Conservation (phyloP, 805 yeast genomes). For the Teunomyces tritomae region DNA sequence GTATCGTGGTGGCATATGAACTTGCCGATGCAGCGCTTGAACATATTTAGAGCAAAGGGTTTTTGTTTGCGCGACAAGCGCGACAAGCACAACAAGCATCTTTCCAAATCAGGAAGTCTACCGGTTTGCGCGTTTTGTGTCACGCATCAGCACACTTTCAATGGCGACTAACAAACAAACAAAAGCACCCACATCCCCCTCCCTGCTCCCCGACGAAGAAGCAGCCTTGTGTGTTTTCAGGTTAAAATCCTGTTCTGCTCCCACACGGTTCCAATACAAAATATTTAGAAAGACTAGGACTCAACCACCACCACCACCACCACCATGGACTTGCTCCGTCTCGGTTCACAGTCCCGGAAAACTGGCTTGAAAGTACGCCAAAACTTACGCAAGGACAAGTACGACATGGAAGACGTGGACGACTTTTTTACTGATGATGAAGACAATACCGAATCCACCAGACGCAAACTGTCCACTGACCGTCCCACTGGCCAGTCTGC, state of each 20-base stretch:
- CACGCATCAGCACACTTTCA: background rate
- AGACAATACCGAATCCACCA: slow-evolving; percentile 14
- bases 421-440: slow-evolving; percentile 63
- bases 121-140: slow-evolving; percentile 8
- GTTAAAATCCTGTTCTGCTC: background rate
- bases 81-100: background rate
- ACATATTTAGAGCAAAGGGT: too few species aligned
- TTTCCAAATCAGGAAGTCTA: slow-evolving; percentile 8
- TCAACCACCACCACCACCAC: background rate
- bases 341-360: slow-evolving; percentile 64
- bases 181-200: background rate
- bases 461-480: slow-evolving; percentile 7
- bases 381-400: slow-evolving; percentile 50
- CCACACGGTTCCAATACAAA: background rate
- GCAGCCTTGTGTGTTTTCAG: background rate
- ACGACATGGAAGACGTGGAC: slow-evolving; percentile 66
- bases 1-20: slow-evolving; percentile 19
- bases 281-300: background rate
- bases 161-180: slow-evolving; percentile 1
- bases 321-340: slow-evolving; percentile 39
- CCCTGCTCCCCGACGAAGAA: background rate
- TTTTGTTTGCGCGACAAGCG: too few species aligned
- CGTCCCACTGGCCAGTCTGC: background rate
- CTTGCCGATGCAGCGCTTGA: background rate
- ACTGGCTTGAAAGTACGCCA: slow-evolving; percentile 55